A percentile compares a stretch with the other conserved stretches of the same genome.
These are phyloP conservation scores for Penicillium paneum DNA, from an alignment of 2,329 filamentous ascomycete species.

Conservation along the genomic window DNA sequence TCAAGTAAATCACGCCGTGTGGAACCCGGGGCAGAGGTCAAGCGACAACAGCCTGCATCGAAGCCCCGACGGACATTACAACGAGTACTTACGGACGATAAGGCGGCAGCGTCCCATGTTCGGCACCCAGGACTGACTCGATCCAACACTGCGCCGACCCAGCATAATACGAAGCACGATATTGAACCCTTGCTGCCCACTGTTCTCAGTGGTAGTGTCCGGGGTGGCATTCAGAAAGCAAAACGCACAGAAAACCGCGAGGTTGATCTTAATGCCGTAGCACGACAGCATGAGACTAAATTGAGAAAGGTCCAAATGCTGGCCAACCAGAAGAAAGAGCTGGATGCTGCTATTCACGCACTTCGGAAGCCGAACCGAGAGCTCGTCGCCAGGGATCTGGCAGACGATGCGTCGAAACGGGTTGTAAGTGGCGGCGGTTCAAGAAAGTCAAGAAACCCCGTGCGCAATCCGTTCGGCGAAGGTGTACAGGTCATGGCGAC, in stretches of 20 bases:
- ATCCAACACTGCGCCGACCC: conserved; percentile 43
- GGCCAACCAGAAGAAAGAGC: conserved; percentile 47
- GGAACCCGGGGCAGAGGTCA: conserved; percentile 33
- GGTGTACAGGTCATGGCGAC: conserved; percentile 51
- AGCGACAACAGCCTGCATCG: conserved; percentile 27
- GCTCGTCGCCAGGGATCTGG: conserved; percentile 46
- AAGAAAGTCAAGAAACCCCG: conserved; percentile 42
- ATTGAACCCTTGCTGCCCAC: conserved; percentile 40
- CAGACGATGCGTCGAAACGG: conserved; percentile 42
- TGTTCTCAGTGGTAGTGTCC: conserved; percentile 33
- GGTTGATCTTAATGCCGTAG: conserved; percentile 47
- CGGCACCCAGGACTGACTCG: conserved; percentile 41
- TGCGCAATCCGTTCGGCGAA: conserved; percentile 41
- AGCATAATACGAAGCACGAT: conserved; percentile 41
- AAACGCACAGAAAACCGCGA: conserved; percentile 48
- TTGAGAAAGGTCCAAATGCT: conserved; percentile 46
- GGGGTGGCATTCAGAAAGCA: conserved; percentile 45
- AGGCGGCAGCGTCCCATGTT: conserved; percentile 29
- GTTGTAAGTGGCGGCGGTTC: conserved; percentile 29
- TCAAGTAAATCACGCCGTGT: conserved; percentile 27
- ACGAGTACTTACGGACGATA: conserved; percentile 47
- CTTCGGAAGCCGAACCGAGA: conserved; percentile 49
- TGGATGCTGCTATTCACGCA: conserved; percentile 48
- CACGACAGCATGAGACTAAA: conserved; percentile 46
- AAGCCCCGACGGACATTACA: conserved; percentile 42